phyloP scores from a whole-genome alignment of 1,284 basidiomycete species.

The Ganoderma meredithae region DNA sequence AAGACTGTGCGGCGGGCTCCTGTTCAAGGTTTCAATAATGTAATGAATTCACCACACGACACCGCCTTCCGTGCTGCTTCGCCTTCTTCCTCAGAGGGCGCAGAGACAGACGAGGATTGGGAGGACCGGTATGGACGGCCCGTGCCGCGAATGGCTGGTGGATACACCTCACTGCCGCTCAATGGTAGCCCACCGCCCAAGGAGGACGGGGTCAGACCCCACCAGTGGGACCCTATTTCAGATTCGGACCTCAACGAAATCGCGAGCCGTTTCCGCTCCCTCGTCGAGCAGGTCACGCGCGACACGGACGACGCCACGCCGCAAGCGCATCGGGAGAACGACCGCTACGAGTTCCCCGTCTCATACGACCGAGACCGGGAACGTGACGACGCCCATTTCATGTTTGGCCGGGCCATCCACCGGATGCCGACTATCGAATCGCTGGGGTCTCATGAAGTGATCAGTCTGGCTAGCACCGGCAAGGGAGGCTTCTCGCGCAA shows the following conservation, averaged over 20 bases:
- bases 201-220: slow-evolving; percentile 4
- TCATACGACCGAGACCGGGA: slow-evolving; percentile 26
- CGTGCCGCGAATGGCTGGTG: slow-evolving; percentile 26
- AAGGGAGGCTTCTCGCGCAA: slow-evolving; percentile 38
- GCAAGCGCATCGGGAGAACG: slow-evolving; percentile 40
- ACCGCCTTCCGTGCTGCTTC: slow-evolving; percentile 23
- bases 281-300: slow-evolving; percentile 56
- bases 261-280: slow-evolving; percentile 55
- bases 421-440: slow-evolving; percentile 84
- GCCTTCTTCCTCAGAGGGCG: slow-evolving; percentile 35
- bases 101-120: slow-evolving; percentile 29
- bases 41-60: slow-evolving; percentile 14
- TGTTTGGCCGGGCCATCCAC: slow-evolving; percentile 66
- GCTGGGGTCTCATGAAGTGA: slow-evolving; percentile 65
- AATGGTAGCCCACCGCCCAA: slow-evolving; percentile 17
- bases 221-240: slow-evolving; percentile 27
- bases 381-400: slow-evolving; percentile 53
- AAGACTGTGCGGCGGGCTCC: slow-evolving; percentile 29
- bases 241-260: slow-evolving; percentile 51
- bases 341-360: slow-evolving; percentile 24
- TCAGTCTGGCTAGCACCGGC: slow-evolving; percentile 36
- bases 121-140: slow-evolving; percentile 34
- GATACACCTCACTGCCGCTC: slow-evolving; percentile 30
- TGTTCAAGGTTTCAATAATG: slow-evolving; percentile 20
- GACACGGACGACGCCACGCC: slow-evolving; percentile 58